A percentile compares a stretch with the other conserved stretches of the same genome.
Conservation (phyloP, 2,329 filamentous ascomycete genomes). For the Keithomyces neogunnii region DNA sequence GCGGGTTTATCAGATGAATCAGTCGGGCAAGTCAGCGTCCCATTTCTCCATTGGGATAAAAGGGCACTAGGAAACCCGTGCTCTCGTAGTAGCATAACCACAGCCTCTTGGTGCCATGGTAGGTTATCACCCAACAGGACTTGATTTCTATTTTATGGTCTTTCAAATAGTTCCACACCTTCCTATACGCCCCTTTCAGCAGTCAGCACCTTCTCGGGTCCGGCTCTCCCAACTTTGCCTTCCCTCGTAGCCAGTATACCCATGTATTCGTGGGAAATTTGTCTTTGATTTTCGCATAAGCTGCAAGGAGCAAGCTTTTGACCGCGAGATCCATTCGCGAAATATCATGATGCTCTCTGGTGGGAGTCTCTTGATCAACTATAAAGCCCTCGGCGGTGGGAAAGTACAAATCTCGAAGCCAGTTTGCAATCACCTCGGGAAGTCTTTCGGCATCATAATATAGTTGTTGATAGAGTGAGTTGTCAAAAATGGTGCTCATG, state of each 20-base stretch:
- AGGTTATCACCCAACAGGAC: constrained; percentile 2
- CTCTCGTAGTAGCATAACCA: background rate
- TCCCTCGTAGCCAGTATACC: background rate
- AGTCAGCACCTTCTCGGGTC: background rate
- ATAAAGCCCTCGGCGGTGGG: background rate
- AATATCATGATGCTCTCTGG: background rate
- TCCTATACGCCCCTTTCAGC: constrained; percentile 1
- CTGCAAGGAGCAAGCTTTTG: background rate
- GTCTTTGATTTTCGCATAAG: no score
- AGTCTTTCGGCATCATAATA: no score
- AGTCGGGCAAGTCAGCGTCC: background rate
- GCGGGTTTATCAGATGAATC: background rate
- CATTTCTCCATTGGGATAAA: background rate
- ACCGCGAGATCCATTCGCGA: background rate
- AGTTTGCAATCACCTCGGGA: no score
- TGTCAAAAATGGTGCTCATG: background rate
- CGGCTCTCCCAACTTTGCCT: background rate
- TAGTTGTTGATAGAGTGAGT: no score
- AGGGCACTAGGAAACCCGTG: background rate
- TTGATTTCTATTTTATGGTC: background rate
- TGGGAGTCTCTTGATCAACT: background rate
- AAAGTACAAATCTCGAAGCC: no score
- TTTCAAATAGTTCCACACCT: background rate
- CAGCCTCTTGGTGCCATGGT: background rate
- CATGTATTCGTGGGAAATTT: background rate